Base-by-base conservation (phyloP, 805 yeast species). In the Saturnispora quitensis region DNA sequence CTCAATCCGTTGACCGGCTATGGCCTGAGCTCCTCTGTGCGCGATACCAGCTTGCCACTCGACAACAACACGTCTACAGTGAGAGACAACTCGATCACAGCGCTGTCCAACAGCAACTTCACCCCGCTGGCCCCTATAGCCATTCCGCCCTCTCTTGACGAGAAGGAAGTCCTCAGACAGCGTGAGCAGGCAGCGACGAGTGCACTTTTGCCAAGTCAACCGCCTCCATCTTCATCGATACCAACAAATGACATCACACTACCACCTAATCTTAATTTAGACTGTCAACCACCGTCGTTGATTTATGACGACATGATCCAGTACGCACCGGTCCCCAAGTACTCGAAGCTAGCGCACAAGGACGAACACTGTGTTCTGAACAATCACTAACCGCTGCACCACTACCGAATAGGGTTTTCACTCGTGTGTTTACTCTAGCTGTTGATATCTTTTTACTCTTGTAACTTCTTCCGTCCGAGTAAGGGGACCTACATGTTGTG, bases 201-300 rank as follows among this genome's bases (percentile, higher is more conserved):
- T 45, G 75, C 84, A 5, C 67, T 84, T 42, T 59, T 83, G 22
- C 90, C 91, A 0, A 81, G 88, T 2, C 84, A 71, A 40, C 81
- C 81, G 15, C 50, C 51, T 13, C n/a, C 17, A 36, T 4, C 44
- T 27, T 18, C 45, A 34, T 27, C 50, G 27, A 18, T 13, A 33
- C 24, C 27, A 25, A 43, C 46, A 15, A 31, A 43, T 40, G 22
- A 42, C 38, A 49, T 49, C 43, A 43, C 42, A 25, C 36, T 28
- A 22, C 47, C 49, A 5, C 36, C 38, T 45, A 18, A 18, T 18
- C 27, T 45, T 18, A 47, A 28, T 31, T 6, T 31, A 24, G 34
- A 46, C 34, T 5, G 12, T 38, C 42, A 38, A 18, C 42, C 22
- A 8, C 42, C 42, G 20, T 18, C 22, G 42, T 38, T 38, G 42